A percentile compares a stretch with the other conserved stretches of the same genome.
These are phyloP conservation scores for Ramalina peruviana DNA, from an alignment of 495 filamentous ascomycete genomes.

Conservation along the genomic window DNA sequence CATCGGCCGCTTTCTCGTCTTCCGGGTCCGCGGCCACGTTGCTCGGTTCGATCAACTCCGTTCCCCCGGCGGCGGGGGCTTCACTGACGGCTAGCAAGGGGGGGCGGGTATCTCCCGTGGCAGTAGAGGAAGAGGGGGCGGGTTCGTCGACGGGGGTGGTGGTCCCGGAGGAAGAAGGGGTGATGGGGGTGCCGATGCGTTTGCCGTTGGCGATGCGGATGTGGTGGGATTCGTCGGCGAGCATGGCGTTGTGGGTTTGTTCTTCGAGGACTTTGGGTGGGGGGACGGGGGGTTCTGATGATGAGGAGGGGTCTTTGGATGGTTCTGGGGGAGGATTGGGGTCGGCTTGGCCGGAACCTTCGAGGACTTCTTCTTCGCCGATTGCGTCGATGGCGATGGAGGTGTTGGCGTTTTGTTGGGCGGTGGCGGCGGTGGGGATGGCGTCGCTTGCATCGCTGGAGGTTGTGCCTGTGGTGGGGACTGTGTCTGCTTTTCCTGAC, in stretches of 20 bases:
- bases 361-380: background rate
- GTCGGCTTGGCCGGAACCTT: constrained; percentile 7
- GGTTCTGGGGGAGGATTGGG: background rate
- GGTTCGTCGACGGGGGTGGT: too few species aligned
- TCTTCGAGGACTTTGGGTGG: too few species aligned
- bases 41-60: constrained; percentile 4
- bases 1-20: constrained; percentile 5
- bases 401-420: background rate
- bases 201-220: background rate
- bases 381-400: background rate
- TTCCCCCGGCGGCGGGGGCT: background rate
- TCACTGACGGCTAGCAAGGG: too few species aligned
- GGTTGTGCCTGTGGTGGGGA: background rate
- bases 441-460: background rate
- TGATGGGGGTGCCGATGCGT: too few species aligned
- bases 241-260: constrained; percentile 7
- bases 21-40: constrained; percentile 7
- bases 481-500: constrained; percentile 9
- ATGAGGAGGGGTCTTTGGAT: too few species aligned
- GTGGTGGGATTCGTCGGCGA: background rate
- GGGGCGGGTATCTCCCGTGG: too few species aligned
- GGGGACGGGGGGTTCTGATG: too few species aligned
- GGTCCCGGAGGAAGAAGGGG: too few species aligned
- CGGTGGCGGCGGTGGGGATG: background rate
- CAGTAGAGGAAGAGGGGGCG: too few species aligned